Evolutionary conservation across 371 early-diverging fungal species (phyloP).

Genomic region (Mortierella sp.): DNA sequence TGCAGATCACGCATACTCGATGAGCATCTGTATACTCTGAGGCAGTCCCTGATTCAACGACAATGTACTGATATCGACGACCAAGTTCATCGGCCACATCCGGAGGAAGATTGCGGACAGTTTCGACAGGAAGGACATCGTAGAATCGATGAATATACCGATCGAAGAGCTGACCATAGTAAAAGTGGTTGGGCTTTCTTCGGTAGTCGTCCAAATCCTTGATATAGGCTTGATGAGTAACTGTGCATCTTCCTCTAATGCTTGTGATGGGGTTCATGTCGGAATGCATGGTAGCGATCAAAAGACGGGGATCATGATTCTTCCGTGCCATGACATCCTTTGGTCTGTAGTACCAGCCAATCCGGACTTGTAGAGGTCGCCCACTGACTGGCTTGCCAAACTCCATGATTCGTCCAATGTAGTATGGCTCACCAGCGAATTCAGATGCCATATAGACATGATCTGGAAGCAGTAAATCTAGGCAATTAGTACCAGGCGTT

Average conservation of each 20-base stretch:
- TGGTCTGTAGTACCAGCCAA: conserved; percentile 89
- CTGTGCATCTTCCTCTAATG: conserved; percentile 84
- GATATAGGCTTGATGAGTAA: conserved; percentile 77
- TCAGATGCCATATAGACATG: conserved; percentile 84
- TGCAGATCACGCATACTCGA: conserved; percentile 80
- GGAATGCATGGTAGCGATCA: conserved; percentile 91
- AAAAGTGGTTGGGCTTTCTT: conserved; percentile 76
- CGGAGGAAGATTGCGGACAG: conserved; percentile 83
- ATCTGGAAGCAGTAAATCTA: conserved; percentile 58
- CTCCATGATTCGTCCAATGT: conserved; percentile 86
- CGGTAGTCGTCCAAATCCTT: conserved; percentile 68
- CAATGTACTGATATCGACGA: conserved; percentile 79
- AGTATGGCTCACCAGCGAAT: conserved; percentile 79
- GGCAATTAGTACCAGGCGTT: neutral
- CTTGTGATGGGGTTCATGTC: conserved; percentile 85
- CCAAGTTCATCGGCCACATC: conserved; percentile 73
- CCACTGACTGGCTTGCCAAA: conserved; percentile 66
- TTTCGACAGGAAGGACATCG: conserved; percentile 83
- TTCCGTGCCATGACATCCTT: conserved; percentile 78
- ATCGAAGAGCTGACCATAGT: conserved; percentile 87
- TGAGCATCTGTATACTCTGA: conserved; percentile 76
- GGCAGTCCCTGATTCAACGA: conserved; percentile 85
- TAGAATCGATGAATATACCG: conserved; percentile 88
- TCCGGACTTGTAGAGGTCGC: conserved; percentile 66
- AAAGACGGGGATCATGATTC: conserved; percentile 74